phyloP scores from a whole-genome alignment of 75 land plant species.

The Azolla pinnata region DNA sequence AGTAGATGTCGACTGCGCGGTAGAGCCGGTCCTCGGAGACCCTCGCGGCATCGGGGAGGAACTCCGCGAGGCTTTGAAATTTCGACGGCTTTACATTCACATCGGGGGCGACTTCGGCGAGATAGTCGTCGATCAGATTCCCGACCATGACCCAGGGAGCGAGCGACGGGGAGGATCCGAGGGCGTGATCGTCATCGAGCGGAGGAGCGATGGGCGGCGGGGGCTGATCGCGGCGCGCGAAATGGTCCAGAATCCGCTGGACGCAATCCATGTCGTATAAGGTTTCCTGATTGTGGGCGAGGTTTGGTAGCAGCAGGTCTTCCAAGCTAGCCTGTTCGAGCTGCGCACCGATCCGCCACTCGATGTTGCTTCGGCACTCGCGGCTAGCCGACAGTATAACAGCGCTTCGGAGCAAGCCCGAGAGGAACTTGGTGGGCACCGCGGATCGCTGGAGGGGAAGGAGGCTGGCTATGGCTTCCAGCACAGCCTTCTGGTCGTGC shows the following conservation, averaged over 20 bases:
- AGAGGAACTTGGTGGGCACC: constrained; percentile 52
- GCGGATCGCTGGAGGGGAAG: constrained; percentile 58
- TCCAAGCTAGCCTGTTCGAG: constrained; percentile 76
- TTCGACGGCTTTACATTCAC: constrained; percentile 70
- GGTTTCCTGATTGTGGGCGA: constrained; percentile 66
- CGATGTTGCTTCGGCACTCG: constrained; percentile 59
- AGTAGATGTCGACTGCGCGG: constrained; percentile 83
- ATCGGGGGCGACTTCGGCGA: constrained; percentile 92
- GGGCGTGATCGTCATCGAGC: constrained; percentile 38
- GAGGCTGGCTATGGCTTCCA: constrained; percentile 67
- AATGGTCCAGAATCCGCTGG: constrained; percentile 71
- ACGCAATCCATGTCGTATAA: constrained; percentile 74
- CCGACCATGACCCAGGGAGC: constrained; percentile 81
- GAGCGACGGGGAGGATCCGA: constrained; percentile 46
- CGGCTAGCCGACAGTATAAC: constrained; percentile 50
- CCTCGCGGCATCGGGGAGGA: constrained; percentile 79
- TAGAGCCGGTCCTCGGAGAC: constrained; percentile 81
- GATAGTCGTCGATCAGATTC: constrained; percentile 73
- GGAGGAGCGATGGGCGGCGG: too few species aligned
- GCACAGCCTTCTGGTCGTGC: constrained; percentile 52
- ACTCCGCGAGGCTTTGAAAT: constrained; percentile 73
- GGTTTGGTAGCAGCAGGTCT: constrained; percentile 81
- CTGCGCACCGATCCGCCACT: constrained; percentile 69
- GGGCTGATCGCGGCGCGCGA: constrained; percentile 46
- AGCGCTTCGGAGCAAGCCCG: constrained; percentile 63